Conservation (phyloP, 2,329 filamentous ascomycete genomes). For the Ophiostoma novo-ulmi region DNA sequence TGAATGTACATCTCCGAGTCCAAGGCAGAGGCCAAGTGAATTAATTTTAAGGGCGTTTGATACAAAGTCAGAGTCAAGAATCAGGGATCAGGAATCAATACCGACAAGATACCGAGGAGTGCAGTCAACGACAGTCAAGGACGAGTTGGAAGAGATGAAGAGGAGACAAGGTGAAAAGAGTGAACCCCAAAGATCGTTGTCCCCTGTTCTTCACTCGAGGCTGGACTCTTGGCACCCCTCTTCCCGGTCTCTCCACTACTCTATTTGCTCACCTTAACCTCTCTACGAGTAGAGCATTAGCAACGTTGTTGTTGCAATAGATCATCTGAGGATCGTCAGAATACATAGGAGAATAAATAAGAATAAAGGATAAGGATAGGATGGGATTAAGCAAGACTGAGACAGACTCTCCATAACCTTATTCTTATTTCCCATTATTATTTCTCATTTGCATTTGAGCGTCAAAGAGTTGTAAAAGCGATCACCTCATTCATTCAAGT, state of each 20-base stretch:
- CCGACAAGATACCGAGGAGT: background rate
- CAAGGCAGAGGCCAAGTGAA: background rate
- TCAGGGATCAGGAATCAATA: background rate
- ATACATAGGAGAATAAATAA: conserved; percentile 1
- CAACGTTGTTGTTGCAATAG: conserved; percentile 8
- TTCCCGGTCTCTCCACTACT: conserved; percentile 11
- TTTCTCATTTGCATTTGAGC: background rate
- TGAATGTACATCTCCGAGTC: background rate
- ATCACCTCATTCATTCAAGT: background rate
- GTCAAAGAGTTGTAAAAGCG: background rate
- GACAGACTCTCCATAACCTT: conserved; percentile 2
- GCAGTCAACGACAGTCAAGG: background rate
- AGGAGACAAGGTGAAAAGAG: background rate
- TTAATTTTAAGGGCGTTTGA: too few species aligned
- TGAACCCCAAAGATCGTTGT: background rate
- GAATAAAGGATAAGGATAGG: background rate
- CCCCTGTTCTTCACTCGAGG: conserved; percentile 10
- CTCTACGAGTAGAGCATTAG: background rate
- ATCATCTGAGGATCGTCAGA: conserved; percentile 1
- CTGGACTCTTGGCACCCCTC: conserved; percentile 7
- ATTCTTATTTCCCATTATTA: background rate
- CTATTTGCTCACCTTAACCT: background rate
- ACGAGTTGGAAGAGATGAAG: background rate
- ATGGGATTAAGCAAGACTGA: background rate
- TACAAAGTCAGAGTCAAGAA: background rate